phyloP scores from a whole-genome alignment of 768 basidiomycete species.

The Boletus reticulatus region DNA sequence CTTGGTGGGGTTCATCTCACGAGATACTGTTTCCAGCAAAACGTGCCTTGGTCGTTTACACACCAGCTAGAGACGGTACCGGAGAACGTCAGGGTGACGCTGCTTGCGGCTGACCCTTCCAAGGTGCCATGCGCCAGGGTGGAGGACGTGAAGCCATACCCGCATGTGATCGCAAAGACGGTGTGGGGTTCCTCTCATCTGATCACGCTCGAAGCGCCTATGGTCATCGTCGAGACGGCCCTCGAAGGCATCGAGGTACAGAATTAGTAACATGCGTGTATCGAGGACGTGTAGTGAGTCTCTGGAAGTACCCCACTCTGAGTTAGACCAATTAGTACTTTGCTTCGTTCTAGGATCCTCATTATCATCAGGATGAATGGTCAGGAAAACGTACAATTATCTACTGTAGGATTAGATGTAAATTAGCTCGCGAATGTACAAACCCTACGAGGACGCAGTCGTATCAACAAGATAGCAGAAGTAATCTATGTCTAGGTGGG shows the following conservation, averaged over 20 bases:
- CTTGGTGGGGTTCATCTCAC: background rate
- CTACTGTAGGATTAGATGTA: background rate
- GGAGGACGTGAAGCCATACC: conserved; percentile 5
- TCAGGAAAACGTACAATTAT: background rate
- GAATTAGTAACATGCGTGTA: background rate
- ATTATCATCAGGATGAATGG: background rate
- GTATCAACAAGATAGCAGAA: background rate
- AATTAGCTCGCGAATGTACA: background rate
- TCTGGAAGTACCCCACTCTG: too few relatives aligned
- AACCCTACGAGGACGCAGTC: background rate
- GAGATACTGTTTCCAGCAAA: conserved; percentile 12
- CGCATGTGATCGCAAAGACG: background rate
- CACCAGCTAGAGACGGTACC: conserved; percentile 2
- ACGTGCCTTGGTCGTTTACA: conserved; percentile 21
- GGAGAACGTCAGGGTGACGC: conserved; percentile 7
- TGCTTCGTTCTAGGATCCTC: background rate
- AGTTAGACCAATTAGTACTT: too few relatives aligned
- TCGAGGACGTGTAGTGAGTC: too few relatives aligned
- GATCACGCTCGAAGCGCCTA: conserved; percentile 14
- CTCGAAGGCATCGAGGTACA: background rate
- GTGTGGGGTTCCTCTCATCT: conserved; percentile 12
- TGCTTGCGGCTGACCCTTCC: conserved; percentile 15
- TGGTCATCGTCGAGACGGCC: conserved; percentile 12
- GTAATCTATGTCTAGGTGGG: background rate
- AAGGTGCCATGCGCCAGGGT: background rate